Percentiles rank a stretch among this genome's conserved stretches.
Conservation (phyloP, 208 protist genomes). For the Polymyxa betae region DNA sequence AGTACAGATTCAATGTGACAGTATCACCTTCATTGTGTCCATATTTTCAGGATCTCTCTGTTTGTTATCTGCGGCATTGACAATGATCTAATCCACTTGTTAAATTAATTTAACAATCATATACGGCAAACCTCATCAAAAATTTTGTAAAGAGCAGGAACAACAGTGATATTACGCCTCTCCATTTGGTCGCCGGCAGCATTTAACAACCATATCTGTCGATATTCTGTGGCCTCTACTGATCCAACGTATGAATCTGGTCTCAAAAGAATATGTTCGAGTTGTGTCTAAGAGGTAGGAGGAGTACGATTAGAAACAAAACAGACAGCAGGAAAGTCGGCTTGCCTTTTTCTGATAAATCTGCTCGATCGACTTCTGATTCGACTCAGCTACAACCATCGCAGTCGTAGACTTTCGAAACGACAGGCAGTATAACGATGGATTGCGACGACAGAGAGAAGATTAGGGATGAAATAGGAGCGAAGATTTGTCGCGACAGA, state of each 20-base stretch:
- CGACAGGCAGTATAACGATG: not conserved
- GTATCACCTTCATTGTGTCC: conserved; percentile 79
- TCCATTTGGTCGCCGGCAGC: conserved; percentile 82
- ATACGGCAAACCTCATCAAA: conserved; percentile 95
- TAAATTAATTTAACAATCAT: not conserved
- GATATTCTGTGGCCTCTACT: conserved; percentile 68
- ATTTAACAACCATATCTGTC: conserved; percentile 50
- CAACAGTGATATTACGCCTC: conserved; percentile 88
- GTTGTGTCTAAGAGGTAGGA: conserved; percentile 80
- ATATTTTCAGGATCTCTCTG: conserved; percentile 87
- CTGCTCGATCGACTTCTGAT: conserved; percentile 80
- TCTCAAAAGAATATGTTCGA: conserved; percentile 96
- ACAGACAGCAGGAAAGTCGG: not conserved
- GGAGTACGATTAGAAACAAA: conserved; percentile 8
- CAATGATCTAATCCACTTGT: conserved; percentile 97
- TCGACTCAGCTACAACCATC: not conserved
- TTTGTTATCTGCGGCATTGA: conserved; percentile 99
- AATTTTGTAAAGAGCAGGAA: conserved; percentile 99
- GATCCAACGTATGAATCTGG: conserved; percentile 99
- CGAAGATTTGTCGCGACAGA: not conserved
- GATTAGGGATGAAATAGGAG: not conserved
- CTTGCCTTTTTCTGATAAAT: conserved; percentile 87
- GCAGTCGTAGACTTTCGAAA: not conserved
- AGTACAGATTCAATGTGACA: not conserved
- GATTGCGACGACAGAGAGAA: not conserved